phyloP scores from a whole-genome alignment of 2,329 filamentous ascomycete genomes.

The Ophiostoma sp. region DNA sequence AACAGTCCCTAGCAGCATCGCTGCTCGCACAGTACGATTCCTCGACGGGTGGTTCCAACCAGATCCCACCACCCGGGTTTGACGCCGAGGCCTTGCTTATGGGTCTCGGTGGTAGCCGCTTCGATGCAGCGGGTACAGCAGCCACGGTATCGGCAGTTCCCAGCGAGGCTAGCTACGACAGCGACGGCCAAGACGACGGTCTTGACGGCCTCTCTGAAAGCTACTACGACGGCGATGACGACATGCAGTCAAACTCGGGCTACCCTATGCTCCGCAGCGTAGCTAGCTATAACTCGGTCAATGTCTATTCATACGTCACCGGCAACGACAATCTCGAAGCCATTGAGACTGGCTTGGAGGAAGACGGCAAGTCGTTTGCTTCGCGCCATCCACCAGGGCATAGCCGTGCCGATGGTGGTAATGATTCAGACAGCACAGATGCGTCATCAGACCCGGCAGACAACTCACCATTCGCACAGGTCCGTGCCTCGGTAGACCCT shows the following conservation, averaged over 20 bases:
- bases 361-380: slow-evolving; percentile 3
- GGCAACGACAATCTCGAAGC: background rate
- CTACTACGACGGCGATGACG: slow-evolving; percentile 31
- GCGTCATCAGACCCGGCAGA: slow-evolving; percentile 48
- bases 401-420: slow-evolving; percentile 31
- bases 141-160: slow-evolving; percentile 45
- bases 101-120: slow-evolving; percentile 41
- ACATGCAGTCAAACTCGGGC: slow-evolving; percentile 36
- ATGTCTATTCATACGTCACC: background rate
- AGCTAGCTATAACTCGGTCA: slow-evolving; percentile 14
- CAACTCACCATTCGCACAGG: slow-evolving; percentile 71
- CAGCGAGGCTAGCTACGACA: slow-evolving; percentile 39
- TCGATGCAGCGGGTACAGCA: slow-evolving; percentile 41
- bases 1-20: slow-evolving; percentile 23
- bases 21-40: slow-evolving; percentile 25
- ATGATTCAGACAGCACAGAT: slow-evolving; percentile 34
- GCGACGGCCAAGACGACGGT: slow-evolving; percentile 19
- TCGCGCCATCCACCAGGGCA: slow-evolving; percentile 27
- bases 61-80: slow-evolving; percentile 42
- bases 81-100: slow-evolving; percentile 48
- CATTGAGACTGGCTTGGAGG: background rate
- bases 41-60: slow-evolving; percentile 27
- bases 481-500: slow-evolving; percentile 71
- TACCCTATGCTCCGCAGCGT: slow-evolving; percentile 15
- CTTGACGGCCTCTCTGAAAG: slow-evolving; percentile 8